Conservation (phyloP, 805 yeast species). For the Zygosaccharomyces pseudorouxii region DNA sequence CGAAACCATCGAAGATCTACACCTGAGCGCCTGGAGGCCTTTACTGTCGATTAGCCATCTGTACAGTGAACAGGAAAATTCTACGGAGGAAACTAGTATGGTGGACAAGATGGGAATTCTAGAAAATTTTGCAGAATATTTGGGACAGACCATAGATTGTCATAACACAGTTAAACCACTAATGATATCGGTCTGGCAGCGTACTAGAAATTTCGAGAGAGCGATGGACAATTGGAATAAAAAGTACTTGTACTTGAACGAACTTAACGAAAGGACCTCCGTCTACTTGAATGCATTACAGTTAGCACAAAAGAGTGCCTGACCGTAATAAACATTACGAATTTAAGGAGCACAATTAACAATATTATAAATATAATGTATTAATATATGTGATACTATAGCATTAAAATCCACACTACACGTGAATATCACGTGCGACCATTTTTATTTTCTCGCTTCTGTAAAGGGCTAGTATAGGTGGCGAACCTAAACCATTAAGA, state of each 20-base stretch:
- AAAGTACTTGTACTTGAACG: slow-evolving; percentile 37
- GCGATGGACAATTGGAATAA: slow-evolving; percentile 42
- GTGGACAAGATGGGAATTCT: slow-evolving; percentile 23
- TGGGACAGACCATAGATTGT: slow-evolving; percentile 39
- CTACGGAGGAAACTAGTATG: slow-evolving; percentile 9
- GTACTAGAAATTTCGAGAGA: slow-evolving; percentile 20
- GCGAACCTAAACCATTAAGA: slow-evolving; percentile 2
- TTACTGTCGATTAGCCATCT: slow-evolving; percentile 21
- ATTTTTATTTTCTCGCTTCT: background rate
- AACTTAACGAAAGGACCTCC: slow-evolving; percentile 35
- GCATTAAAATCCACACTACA: background rate
- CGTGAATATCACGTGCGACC: background rate
- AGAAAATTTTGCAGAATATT: slow-evolving; percentile 37
- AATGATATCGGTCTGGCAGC: slow-evolving; percentile 37
- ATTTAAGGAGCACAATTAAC: background rate
- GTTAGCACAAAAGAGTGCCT: slow-evolving; percentile 16
- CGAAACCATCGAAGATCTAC: background rate
- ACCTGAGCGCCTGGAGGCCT: slow-evolving; percentile 23
- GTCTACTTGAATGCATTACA: slow-evolving; percentile 35
- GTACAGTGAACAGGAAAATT: slow-evolving; percentile 19
- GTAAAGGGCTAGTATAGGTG: slow-evolving; percentile 3
- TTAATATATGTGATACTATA: background rate
- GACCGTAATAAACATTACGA: background rate
- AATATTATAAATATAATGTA: background rate
- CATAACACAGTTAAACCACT: slow-evolving; percentile 42